phyloP scores from a whole-genome alignment of 106 monocot genomes.

The Ottelia alismoides region DNA sequence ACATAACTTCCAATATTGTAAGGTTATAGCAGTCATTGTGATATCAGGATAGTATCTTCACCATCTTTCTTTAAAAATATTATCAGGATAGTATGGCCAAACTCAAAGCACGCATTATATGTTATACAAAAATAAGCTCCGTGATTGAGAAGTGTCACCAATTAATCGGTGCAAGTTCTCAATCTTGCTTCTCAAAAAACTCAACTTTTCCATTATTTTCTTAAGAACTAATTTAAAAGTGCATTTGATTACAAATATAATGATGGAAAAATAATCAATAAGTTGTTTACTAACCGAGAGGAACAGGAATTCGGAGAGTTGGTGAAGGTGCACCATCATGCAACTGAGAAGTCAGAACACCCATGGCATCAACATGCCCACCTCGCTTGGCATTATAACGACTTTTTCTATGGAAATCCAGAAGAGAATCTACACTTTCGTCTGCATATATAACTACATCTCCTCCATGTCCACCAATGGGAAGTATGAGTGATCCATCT shows the following conservation, averaged over 20 bases:
- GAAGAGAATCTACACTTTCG: constrained; percentile 71
- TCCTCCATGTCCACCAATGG: constrained; percentile 92
- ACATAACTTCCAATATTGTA: too few species aligned
- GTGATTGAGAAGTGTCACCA: not conserved
- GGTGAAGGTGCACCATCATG: constrained; percentile 64
- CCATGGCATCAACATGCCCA: constrained; percentile 92
- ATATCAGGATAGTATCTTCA: too few species aligned
- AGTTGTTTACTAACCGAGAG: constrained; percentile 81
- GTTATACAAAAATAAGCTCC: not conserved
- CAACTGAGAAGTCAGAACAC: constrained; percentile 65
- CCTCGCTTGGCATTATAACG: constrained; percentile 77
- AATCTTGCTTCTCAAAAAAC: not conserved
- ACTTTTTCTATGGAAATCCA: constrained; percentile 71
- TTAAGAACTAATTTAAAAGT: too few species aligned
- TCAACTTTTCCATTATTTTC: not conserved
- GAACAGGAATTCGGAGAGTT: constrained; percentile 68
- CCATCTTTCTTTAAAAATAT: too few species aligned
- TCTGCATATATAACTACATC: constrained; percentile 90
- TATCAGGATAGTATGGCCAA: too few species aligned
- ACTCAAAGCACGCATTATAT: not conserved
- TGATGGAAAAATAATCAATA: too few species aligned
- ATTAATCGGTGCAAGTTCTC: too few species aligned
- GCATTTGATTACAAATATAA: too few species aligned
- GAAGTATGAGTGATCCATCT: constrained; percentile 76
- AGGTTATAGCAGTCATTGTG: too few species aligned